Evolutionary conservation across 2,329 filamentous ascomycete species (phyloP).

Genomic region (Amauroascus niger): DNA sequence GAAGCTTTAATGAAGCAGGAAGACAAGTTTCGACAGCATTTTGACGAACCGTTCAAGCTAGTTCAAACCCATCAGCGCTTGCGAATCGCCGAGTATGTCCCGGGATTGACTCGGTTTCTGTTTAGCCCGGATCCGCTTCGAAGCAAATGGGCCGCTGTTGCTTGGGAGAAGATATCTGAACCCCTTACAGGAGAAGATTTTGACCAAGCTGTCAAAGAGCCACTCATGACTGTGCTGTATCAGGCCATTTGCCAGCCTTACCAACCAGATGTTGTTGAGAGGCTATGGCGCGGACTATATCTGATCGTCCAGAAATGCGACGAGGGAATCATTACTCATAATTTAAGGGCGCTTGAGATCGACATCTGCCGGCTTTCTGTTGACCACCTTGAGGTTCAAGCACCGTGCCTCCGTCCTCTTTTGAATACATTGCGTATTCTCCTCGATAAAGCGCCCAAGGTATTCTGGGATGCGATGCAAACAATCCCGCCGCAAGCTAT

Average conservation of each 20-base stretch:
- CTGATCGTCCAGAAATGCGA: constrained; percentile 65
- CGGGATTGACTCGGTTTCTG: constrained; percentile 74
- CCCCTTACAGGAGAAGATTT: constrained; percentile 64
- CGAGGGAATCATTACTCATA: constrained; percentile 64
- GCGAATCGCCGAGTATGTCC: constrained; percentile 64
- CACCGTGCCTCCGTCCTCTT: constrained; percentile 56
- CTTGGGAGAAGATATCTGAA: constrained; percentile 57
- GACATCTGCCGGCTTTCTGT: constrained; percentile 53
- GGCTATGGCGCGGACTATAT: constrained; percentile 70
- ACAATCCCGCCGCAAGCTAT: constrained; percentile 70
- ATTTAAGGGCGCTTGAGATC: constrained; percentile 67
- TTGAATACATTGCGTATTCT: constrained; percentile 61
- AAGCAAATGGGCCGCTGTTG: constrained; percentile 56
- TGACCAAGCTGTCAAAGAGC: constrained; percentile 73
- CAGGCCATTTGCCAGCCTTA: constrained; percentile 49
- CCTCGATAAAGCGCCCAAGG: constrained; percentile 62
- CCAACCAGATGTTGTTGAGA: constrained; percentile 48
- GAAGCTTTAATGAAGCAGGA: constrained; percentile 60
- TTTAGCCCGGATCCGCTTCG: constrained; percentile 61
- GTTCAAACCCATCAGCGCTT: constrained; percentile 71
- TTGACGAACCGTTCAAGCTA: constrained; percentile 73
- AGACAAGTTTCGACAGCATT: constrained; percentile 47
- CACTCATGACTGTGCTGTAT: constrained; percentile 57
- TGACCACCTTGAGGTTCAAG: constrained; percentile 56
- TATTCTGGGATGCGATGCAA: constrained; percentile 82